Evolutionary conservation across 257 asterid genomes (phyloP).

Genomic region (Petrea volubilis): DNA sequence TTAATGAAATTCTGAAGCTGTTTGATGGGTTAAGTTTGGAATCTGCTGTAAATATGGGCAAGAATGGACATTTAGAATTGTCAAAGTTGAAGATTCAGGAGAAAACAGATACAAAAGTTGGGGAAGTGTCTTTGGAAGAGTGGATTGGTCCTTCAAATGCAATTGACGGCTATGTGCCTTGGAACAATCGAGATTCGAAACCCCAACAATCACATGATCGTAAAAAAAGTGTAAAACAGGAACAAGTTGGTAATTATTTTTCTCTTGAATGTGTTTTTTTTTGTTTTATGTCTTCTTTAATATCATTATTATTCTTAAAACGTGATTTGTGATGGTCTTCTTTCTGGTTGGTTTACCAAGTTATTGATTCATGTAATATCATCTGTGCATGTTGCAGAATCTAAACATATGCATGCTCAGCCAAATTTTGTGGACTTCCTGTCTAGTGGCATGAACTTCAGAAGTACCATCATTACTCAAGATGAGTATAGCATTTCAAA

Average conservation of each 20-base stretch:
- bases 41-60: constrained; percentile 46
- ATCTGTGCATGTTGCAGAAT: constrained; percentile 50
- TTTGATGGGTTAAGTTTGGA: constrained; percentile 49
- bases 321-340: neutral
- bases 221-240: constrained; percentile 41
- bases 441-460: constrained; percentile 52
- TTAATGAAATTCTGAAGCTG: constrained; percentile 53
- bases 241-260: constrained; percentile 22
- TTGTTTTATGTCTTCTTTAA: neutral
- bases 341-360: constrained; percentile 12
- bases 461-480: constrained; percentile 58
- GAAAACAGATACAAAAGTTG: constrained; percentile 46
- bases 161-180: constrained; percentile 94
- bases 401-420: constrained; percentile 32
- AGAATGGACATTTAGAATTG: constrained; percentile 52
- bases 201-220: constrained; percentile 24
- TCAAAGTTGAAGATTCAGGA: constrained; percentile 73
- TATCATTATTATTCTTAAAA: neutral
- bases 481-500: constrained; percentile 70
- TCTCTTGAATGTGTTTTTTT: neutral
- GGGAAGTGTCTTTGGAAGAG: constrained; percentile 75
- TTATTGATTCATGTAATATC: constrained; percentile 23
- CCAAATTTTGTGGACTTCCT: constrained; percentile 32
- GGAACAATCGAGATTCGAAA: constrained; percentile 38
- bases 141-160: constrained; percentile 95